A percentile compares a stretch with the other conserved stretches of the same genome.
Conservation (phyloP, 2,329 filamentous ascomycete species). For the Aspergillus fumigatiaffinis region DNA sequence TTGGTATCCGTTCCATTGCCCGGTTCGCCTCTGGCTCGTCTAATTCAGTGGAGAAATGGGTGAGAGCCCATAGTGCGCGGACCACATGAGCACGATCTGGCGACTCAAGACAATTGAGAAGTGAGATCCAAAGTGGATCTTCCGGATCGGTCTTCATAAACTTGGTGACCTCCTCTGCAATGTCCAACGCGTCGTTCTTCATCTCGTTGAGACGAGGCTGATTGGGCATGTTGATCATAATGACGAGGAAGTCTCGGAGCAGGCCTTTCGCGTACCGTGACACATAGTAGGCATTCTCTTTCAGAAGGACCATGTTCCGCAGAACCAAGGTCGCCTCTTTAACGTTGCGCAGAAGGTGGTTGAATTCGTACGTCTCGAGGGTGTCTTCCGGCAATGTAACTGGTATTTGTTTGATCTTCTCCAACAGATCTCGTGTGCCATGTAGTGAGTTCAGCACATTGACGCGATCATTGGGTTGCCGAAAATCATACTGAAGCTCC, state of each 20-base stretch:
- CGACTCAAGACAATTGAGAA: conserved; percentile 57
- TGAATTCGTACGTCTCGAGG: conserved; percentile 67
- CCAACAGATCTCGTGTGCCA: conserved; percentile 68
- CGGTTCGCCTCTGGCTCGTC: conserved; percentile 66
- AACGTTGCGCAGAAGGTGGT: conserved; percentile 68
- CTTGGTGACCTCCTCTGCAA: conserved; percentile 83
- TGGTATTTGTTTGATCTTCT: conserved; percentile 63
- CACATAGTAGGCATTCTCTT: conserved; percentile 81
- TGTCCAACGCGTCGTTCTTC: conserved; percentile 87
- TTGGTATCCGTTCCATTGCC: conserved; percentile 63
- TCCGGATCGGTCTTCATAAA: conserved; percentile 68
- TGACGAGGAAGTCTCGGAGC: conserved; percentile 76
- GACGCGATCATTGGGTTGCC: conserved; percentile 48
- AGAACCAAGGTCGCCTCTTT: conserved; percentile 85
- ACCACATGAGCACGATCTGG: conserved; percentile 79
- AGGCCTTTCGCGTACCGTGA: conserved; percentile 62
- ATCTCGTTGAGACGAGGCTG: conserved; percentile 71
- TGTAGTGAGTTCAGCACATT: conserved; percentile 61
- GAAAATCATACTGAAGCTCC: conserved; percentile 66
- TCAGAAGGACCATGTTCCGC: conserved; percentile 92
- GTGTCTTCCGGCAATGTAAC: conserved; percentile 59
- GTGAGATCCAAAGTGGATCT: conserved; percentile 74
- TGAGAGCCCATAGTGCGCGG: conserved; percentile 74
- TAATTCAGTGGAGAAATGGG: conserved; percentile 82
- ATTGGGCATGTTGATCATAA: conserved; percentile 72